Conservation (phyloP, 306 rosid genomes). For the Lathyrus aphaca region DNA sequence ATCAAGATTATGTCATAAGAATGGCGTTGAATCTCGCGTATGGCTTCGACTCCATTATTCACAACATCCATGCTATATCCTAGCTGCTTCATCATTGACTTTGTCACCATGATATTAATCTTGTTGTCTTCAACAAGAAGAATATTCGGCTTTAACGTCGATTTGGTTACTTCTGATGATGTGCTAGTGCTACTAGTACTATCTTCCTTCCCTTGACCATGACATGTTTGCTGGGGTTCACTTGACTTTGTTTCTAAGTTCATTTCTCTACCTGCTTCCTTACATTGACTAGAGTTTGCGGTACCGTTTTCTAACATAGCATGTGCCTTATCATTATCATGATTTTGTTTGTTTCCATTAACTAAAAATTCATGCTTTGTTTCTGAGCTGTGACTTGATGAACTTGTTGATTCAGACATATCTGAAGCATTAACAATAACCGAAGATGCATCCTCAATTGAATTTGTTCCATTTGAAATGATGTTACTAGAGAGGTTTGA, state of each 20-base stretch:
- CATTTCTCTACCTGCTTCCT: constrained; percentile 42
- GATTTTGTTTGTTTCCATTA: constrained; percentile 33
- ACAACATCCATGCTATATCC: constrained; percentile 86
- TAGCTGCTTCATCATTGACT: constrained; percentile 87
- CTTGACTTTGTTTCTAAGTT: constrained; percentile 36
- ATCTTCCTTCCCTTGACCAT: constrained; percentile 50
- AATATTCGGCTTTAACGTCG: constrained; percentile 58
- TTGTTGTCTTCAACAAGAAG: constrained; percentile 96
- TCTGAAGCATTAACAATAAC: constrained; percentile 43
- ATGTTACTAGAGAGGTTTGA: constrained; percentile 44
- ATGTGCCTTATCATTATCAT: constrained; percentile 36
- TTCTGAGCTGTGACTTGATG: constrained; percentile 41
- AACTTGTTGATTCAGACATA: constrained; percentile 51
- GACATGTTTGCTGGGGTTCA: constrained; percentile 43
- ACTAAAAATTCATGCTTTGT: constrained; percentile 38
- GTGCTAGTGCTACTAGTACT: constrained; percentile 10
- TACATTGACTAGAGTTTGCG: constrained; percentile 40
- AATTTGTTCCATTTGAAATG: constrained; percentile 43
- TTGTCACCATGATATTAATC: constrained; percentile 88
- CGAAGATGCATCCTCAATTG: constrained; percentile 52
- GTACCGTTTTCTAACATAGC: constrained; percentile 42
- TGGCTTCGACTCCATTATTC: constrained; percentile 85
- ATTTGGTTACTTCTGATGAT: constrained; percentile 42
- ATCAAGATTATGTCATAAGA: constrained; percentile 75
- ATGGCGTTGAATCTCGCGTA: constrained; percentile 64